Percentiles rank a stretch among this genome's conserved stretches.
Evolutionary conservation across 2,329 filamentous ascomycete species (phyloP).

Genomic region (Rhynchosporium secalis): DNA sequence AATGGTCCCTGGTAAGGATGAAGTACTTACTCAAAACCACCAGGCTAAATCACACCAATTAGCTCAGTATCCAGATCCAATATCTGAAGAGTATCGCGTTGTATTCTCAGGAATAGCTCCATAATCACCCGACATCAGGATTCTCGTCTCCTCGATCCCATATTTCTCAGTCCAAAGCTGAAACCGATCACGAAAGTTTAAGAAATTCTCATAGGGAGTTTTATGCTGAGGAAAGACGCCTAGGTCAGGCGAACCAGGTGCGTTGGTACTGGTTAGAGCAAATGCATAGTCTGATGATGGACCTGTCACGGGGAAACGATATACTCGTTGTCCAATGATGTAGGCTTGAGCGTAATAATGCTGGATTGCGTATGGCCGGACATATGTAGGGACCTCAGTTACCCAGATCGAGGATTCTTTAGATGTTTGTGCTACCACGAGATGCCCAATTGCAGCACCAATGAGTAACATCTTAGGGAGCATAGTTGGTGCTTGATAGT

Average conservation of each 20-base stretch:
- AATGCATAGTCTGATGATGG: slow-evolving; percentile 48
- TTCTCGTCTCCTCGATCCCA: slow-evolving; percentile 40
- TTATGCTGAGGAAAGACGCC: slow-evolving; percentile 48
- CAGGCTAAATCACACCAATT: slow-evolving; percentile 47
- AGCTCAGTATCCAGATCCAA: slow-evolving; percentile 50
- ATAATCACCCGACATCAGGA: slow-evolving; percentile 48
- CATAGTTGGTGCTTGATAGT: no score
- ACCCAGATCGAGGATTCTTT: slow-evolving; percentile 29
- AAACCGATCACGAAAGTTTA: slow-evolving; percentile 45
- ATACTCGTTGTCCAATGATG: slow-evolving; percentile 41
- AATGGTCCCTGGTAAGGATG: background rate
- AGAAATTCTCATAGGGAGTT: slow-evolving; percentile 50
- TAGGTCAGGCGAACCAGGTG: slow-evolving; percentile 41
- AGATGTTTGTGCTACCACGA: slow-evolving; percentile 12
- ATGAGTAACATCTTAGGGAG: background rate
- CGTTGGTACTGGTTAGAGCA: slow-evolving; percentile 47
- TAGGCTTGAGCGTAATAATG: slow-evolving; percentile 35
- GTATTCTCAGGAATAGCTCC: slow-evolving; percentile 48
- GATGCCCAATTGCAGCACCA: background rate
- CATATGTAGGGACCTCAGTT: slow-evolving; percentile 26
- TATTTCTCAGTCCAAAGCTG: slow-evolving; percentile 46
- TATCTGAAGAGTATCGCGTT: slow-evolving; percentile 49
- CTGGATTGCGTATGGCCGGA: slow-evolving; percentile 33
- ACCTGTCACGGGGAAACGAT: slow-evolving; percentile 47
- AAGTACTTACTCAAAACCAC: slow-evolving; percentile 47